phyloP scores from a whole-genome alignment of 2,329 filamentous ascomycete genomes.

The Podosphaera xanthii region DNA sequence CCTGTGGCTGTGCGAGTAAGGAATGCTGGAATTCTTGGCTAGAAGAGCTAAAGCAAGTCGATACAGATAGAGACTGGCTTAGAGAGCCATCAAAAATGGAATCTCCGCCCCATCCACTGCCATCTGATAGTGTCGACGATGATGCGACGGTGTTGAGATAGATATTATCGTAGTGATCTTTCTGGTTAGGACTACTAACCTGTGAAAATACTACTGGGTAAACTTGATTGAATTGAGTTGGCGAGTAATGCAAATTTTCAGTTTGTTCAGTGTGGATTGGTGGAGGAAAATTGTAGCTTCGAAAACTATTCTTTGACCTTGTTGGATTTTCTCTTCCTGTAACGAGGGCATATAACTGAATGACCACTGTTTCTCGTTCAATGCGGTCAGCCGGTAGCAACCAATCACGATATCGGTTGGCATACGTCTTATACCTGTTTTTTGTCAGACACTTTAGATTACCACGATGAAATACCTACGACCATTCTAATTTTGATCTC shows the following conservation, averaged over 20 bases:
- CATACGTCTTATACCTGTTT: slow-evolving; percentile 11
- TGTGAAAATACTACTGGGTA: background rate
- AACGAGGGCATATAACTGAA: slow-evolving; percentile 8
- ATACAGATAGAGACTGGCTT: background rate
- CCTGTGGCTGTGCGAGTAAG: background rate
- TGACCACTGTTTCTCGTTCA: slow-evolving; percentile 8
- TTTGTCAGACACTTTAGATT: background rate
- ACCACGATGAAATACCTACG: slow-evolving; percentile 5
- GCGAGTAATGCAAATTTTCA: background rate
- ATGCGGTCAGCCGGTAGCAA: slow-evolving; percentile 8
- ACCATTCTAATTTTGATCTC: slow-evolving; percentile 9
- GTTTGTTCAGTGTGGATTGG: background rate
- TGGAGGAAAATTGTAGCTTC: background rate
- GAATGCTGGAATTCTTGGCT: background rate
- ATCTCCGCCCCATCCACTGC: background rate
- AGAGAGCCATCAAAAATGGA: background rate
- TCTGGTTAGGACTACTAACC: background rate
- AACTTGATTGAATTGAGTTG: background rate
- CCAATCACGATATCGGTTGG: slow-evolving; percentile 11
- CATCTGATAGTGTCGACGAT: background rate
- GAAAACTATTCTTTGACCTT: background rate
- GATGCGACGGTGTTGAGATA: background rate
- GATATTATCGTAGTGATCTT: background rate
- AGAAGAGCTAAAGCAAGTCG: background rate
- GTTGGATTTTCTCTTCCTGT: slow-evolving; percentile 1